phyloP scores from a whole-genome alignment of 78 protist species.

The Paulinella micropora region DNA sequence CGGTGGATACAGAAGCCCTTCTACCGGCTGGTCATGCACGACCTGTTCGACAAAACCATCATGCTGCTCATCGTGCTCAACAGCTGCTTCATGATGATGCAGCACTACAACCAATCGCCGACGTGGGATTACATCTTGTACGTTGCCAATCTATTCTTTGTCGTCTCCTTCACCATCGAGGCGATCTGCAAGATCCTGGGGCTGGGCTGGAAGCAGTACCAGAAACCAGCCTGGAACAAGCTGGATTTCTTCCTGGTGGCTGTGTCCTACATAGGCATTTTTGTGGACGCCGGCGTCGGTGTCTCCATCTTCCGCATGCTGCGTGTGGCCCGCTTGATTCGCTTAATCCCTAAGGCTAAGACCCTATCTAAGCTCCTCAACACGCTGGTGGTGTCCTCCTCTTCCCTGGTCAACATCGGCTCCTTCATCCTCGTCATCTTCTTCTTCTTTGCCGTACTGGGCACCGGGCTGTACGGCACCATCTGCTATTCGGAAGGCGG shows the following conservation, averaged over 20 bases:
- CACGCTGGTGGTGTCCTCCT: background rate
- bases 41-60: background rate
- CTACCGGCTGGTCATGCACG: background rate
- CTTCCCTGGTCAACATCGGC: slow-evolving; percentile 14
- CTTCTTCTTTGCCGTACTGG: slow-evolving; percentile 15
- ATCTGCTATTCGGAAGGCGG: background rate
- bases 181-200: background rate
- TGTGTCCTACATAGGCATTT: background rate
- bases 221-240: background rate
- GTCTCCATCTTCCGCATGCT: background rate
- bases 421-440: background rate
- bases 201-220: background rate
- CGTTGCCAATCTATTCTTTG: background rate
- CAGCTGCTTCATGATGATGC: background rate
- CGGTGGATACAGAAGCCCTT: background rate
- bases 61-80: background rate
- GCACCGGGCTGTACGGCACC: background rate
- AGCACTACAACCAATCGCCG: slow-evolving; percentile 3
- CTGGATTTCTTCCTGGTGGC: background rate
- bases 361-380: background rate
- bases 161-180: background rate
- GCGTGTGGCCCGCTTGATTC: slow-evolving; percentile 1
- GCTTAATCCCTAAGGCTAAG: background rate
- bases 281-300: background rate
- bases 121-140: background rate